A percentile compares a stretch with the other conserved stretches of the same genome.
phyloP scores from a whole-genome alignment of 208 protist genomes.

The Wallacemonas sp. region DNA sequence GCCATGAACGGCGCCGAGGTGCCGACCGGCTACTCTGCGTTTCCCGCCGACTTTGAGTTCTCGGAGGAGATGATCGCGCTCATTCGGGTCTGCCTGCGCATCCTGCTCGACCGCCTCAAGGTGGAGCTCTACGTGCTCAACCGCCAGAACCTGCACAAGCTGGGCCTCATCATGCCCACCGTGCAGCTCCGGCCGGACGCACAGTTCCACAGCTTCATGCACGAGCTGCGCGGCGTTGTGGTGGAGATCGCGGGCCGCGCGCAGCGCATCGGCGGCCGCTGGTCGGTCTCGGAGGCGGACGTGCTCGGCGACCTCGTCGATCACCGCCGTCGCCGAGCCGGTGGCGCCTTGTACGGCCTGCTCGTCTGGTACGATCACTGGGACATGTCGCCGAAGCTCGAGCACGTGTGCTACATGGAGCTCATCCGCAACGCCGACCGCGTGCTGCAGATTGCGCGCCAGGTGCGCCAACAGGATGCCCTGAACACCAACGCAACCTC shows the following conservation, averaged over 20 bases:
- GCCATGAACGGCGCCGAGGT: conserved; percentile 37
- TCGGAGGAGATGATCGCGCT: conserved; percentile 61
- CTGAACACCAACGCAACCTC: conserved; percentile 74
- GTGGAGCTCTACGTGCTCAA: conserved; percentile 80
- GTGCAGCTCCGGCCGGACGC: conserved; percentile 66
- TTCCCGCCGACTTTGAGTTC: conserved; percentile 69
- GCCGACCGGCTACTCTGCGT: conserved; percentile 47
- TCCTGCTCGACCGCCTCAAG: conserved; percentile 74
- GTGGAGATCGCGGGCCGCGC: conserved; percentile 55
- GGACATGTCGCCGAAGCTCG: conserved; percentile 68
- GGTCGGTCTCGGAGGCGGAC: conserved; percentile 59
- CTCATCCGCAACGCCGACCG: conserved; percentile 78
- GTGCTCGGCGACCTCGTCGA: conserved; percentile 60
- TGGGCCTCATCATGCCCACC: conserved; percentile 52
- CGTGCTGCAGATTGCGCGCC: conserved; percentile 70
- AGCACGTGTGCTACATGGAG: conserved; percentile 81
- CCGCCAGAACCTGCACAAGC: conserved; percentile 63
- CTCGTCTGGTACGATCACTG: conserved; percentile 88
- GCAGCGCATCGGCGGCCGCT: conserved; percentile 62
- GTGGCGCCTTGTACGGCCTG: conserved; percentile 60
- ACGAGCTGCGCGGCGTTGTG: conserved; percentile 66
- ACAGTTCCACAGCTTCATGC: conserved; percentile 70
- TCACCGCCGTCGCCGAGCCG: conserved; percentile 61
- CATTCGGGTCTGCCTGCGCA: conserved; percentile 65
- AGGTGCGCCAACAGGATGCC: conserved; percentile 62